A percentile compares a stretch with the other conserved stretches of the same genome.
These are phyloP conservation scores for Oenanthe javanica DNA, from an alignment of 140 eudicot genomes.

Conservation along the genomic window DNA sequence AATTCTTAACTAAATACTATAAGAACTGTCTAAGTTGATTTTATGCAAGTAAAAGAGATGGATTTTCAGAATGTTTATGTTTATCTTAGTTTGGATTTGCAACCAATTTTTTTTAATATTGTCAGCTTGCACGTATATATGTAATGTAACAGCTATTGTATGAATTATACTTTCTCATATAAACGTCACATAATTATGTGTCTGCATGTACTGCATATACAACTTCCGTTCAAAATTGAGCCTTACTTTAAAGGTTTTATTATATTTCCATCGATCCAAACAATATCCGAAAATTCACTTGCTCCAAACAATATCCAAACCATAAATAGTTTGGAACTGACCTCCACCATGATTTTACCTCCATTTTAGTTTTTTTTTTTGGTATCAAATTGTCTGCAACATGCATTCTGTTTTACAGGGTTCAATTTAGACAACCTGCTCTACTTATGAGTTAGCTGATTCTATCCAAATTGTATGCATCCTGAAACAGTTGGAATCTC, in stretches of 20 bases:
- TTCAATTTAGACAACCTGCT: neutral
- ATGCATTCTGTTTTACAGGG: neutral
- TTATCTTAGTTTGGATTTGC: neutral
- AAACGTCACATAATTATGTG: neutral
- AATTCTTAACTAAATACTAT: neutral
- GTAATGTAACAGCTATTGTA: neutral
- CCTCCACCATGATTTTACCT: neutral
- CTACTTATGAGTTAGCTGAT: neutral
- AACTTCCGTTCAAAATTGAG: too few relatives aligned
- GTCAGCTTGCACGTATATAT: neutral
- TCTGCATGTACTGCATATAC: neutral
- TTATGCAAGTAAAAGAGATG: neutral
- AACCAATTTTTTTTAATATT: neutral
- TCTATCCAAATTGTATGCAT: slow-evolving; percentile 21
- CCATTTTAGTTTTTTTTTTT: neutral
- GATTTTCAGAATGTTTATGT: neutral
- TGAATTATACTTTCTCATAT: too few relatives aligned
- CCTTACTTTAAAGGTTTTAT: neutral
- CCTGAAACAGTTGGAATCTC: slow-evolving; percentile 96
- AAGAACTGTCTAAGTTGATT: neutral
- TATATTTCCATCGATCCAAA: neutral
- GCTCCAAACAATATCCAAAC: neutral
- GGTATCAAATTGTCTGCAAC: neutral
- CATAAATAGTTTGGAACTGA: neutral
- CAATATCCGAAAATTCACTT: neutral